Evolutionary conservation across 2,329 filamentous ascomycete species (phyloP), one percentile per base, ranked within the genome.

Genomic region (Trichophyton equinum): DNA sequence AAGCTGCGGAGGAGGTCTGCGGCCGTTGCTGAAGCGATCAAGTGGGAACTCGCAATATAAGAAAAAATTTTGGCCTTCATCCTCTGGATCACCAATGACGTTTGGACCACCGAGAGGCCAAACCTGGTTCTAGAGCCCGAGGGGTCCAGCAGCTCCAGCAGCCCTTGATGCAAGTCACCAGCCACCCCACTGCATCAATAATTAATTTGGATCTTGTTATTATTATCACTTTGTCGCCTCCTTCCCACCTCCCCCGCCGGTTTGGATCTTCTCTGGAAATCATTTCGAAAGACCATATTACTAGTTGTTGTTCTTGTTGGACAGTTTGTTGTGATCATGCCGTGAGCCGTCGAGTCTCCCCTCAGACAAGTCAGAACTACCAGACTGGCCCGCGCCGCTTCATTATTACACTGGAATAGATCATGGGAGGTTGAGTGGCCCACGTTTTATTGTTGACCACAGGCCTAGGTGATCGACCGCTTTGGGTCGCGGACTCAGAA

Each of bases 401-500:
- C 25, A 30, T 30, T 53, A 22, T 53, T 15, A 30, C 22, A 25
- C 49, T 53, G 40, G 40, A 20, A 44, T 15, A 53, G 49, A 22
- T 25, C 13, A 53, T 53, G 49, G 49, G 25, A 53, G 49, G 49
- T 53, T 53, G 49, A 53, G 22, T 30, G 5, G 27, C n/a, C 22
- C 22, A 33, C 11, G 27, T 33, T 53, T 8, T 25, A 53, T 53
- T 53, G 49, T 53, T 53, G 49, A 33, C 27, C 2, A 51, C 42
- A 46, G 42, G 42, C 42, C 42, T 25, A 47, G 44, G 44, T 11
- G 44, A 47, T 47, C 44, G 27, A 25, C 51, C 15, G 5, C 25
- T 56, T 40, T 25, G n/a, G 33, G 51, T 40, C 27, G 27, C 27
- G 30, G 36, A 33, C 51, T 40, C 53, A 60, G 47, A 30, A 65